Evolutionary conservation across 805 yeast genomes (phyloP), one percentile per base, ranked within the genome.

Genomic region (Barnettozyma salicaria): DNA sequence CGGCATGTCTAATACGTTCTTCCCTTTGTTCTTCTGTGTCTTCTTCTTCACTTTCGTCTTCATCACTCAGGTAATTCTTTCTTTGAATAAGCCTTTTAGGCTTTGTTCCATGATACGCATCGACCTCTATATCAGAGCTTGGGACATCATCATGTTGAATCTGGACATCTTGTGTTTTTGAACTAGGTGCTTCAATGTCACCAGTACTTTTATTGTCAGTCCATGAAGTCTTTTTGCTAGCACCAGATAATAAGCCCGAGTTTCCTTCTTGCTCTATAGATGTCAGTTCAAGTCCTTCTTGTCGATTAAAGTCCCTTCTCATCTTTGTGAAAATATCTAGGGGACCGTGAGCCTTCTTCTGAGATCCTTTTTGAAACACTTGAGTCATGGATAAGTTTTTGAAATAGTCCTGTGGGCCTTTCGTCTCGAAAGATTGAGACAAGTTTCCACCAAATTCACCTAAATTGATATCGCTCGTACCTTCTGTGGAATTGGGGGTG

Each of bases 381-480:
- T 48, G 55, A 0, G 56, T 41, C 42, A 50, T 30, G n/a, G 51
- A 41, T 7, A 48, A 32, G 10, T 43, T 45, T 4, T 40, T 40
- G 20, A 44, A 32, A 23, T 40, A 29, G 22, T 27, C 32, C 27
- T 44, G 52, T 4, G 49, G 36, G 12, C 36, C 35, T 12, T 33
- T 33, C 4, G 22, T 5, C 6, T 29, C 42, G 28, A 36, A 40
- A 7, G 37, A 33, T 32, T 44, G 52, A 7, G 45, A 39, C 19
- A 47, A 18, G 31, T 49, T 51, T 19, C 56, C 53, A 16, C 55
- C 56, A 39, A 48, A 50, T 16, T 38, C 45, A n/a, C 55, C 56
- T 11, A 48, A 28, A 17, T 50, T 37, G 18, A 44, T 47, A 14
- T 34, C 29, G 27, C 26, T 21, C 4, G 17, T 5, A 5, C 20